Evolutionary conservation across 176 grass and related monocot species (phyloP), one percentile per base, ranked within the genome.

Genomic region (Zoysia pacifica): DNA sequence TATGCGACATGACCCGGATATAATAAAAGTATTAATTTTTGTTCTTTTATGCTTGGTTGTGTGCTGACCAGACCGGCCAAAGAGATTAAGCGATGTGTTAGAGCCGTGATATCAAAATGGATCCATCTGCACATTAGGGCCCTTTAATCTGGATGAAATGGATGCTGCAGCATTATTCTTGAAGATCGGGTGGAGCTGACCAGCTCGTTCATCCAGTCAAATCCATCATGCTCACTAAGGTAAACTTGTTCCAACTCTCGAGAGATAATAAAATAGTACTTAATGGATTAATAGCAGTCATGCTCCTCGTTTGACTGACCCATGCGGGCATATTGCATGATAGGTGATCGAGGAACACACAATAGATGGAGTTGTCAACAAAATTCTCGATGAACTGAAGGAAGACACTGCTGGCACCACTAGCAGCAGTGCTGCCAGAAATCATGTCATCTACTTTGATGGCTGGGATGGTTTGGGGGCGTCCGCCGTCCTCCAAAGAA

Each of bases 391-490:
- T 4, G 38, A 56, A 58, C 38, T 74, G 2, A 42, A 11, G 16
- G 51, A 74, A 8, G 70, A 55, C 7, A 2, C 4, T 71, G 19
- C 47, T 37, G 48, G 69, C 5, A 35, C n/a, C 7, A 2, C 20
- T 15, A 41, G 48, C 7, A 54, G 49, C 35, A 18, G 49, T 5
- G 0, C 4, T 2, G n/a, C 7, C 7, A 74, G 4, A 8, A 8
- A 2, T 35, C 53, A 72, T 18, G 70, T 72, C 12, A 53, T 72
- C 70, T 72, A 72, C 70, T 72, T 53, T 1, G 72, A 74, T 0
- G 72, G 72, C 8, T 74, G 72, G 72, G 72, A 58, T 9, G 72
- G 72, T 9, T 14, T 56, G 3, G 71, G 71, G 1, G 71, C 71
- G 18, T 74, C 50, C 0, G 37, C 51, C 0, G 37, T 74, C 51